Percentiles rank a stretch among this genome's conserved stretches.
These are phyloP conservation scores for Mentha longifolia DNA, from an alignment of 257 asterid species.

Conservation along the genomic window DNA sequence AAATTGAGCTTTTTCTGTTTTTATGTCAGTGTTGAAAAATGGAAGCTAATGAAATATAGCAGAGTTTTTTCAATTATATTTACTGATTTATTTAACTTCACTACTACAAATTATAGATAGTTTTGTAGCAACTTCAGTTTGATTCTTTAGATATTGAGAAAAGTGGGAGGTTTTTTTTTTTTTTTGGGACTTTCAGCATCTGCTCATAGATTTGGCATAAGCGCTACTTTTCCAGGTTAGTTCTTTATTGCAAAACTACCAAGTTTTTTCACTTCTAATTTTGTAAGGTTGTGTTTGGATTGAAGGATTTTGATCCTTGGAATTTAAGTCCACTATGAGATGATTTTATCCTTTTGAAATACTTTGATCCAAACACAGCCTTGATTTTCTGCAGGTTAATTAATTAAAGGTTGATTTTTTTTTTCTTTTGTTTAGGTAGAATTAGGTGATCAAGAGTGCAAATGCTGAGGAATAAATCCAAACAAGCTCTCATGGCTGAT, in stretches of 20 bases:
- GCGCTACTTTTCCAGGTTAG: conserved; percentile 41
- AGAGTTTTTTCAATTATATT: conserved; percentile 27
- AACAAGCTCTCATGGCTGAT: conserved; percentile 71
- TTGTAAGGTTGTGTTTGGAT: background rate
- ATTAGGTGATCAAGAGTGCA: background rate
- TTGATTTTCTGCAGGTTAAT: background rate
- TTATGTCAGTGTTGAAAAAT: conserved; percentile 32
- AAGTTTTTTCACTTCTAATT: background rate
- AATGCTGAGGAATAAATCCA: conserved; percentile 81
- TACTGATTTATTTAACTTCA: background rate
- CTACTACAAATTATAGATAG: background rate
- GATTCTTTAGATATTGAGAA: conserved; percentile 40
- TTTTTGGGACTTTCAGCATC: conserved; percentile 28
- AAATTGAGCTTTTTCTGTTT: conserved; percentile 40
- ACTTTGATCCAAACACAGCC: background rate
- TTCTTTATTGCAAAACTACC: conserved; percentile 19
- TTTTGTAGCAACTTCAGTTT: background rate
- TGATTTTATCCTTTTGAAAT: no score
- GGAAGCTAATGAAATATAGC: conserved; percentile 62
- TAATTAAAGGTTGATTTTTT: background rate
- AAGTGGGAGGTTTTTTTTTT: conserved; percentile 27
- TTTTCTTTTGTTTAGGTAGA: background rate
- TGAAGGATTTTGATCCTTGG: background rate
- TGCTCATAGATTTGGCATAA: conserved; percentile 35
- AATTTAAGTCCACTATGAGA: background rate